Evolutionary conservation across 306 rosid species (phyloP), one percentile per base, ranked within the genome.

Genomic region (Trifolium dubium): DNA sequence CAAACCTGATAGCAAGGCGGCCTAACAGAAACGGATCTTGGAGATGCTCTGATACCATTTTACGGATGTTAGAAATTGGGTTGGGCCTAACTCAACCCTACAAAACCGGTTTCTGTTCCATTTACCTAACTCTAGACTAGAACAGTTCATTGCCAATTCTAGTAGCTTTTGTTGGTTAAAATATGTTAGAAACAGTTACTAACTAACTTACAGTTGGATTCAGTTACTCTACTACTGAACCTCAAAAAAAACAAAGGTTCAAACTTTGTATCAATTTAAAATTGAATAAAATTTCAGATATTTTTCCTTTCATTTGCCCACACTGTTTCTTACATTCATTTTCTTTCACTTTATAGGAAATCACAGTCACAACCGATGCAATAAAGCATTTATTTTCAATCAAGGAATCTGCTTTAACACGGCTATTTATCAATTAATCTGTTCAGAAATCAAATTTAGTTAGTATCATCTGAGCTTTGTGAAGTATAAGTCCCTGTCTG

Each of bases 381-480:
- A 43, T 39, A 64, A 66, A 14, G 72, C 70, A 14, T 62, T 18
- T 35, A 12, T 72, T 49, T 77, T 8, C 65, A 13, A 59, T 41
- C 18, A 77, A 67, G 3, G 75, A 37, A 39, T 72, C 29, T 10
- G 59, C 30, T 34, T 61, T 15, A 73, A 67, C 50, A 73, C 30
- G 64, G 73, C 5, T 46, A 63, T 12, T 54, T 19, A 37, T 55
- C 34, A 11, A 28, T 10, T 31, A 7, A 39, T 64, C 34, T 55
- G 10, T 51, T 35, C 39, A 17, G 51, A 14, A 59, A 54, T 71
- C 65, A 43, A 61, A 28, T 66, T 77, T 13, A 74, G 8, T 62
- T 69, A 23, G 23, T 23, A 66, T 65, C 67, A 55, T 37, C 62
- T 37, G 10, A 29, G 63, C 55, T 40, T 73, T 55, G 35, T 29